A percentile compares a stretch with the other conserved stretches of the same genome.
These are phyloP conservation scores for Quercus cerris DNA, from an alignment of 306 rosid species.

Conservation along the genomic window DNA sequence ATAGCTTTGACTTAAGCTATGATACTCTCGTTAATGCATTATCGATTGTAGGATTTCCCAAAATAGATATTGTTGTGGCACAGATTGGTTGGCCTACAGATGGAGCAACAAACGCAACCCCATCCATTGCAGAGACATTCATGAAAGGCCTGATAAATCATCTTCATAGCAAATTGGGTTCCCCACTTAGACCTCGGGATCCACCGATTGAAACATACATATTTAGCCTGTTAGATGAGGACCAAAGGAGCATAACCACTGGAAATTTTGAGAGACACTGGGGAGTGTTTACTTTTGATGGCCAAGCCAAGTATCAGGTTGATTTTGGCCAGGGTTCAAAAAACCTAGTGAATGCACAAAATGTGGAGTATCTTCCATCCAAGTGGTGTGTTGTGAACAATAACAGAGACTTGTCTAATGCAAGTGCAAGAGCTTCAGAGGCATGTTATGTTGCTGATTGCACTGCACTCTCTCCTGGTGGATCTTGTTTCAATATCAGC, in stretches of 20 bases:
- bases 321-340: conserved; percentile 61
- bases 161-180: conserved; percentile 59
- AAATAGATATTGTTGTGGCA: conserved; percentile 61
- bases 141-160: conserved; percentile 68
- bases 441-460: conserved; percentile 83
- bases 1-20: conserved; percentile 71
- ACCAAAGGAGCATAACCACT: conserved; percentile 56
- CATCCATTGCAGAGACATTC: conserved; percentile 64
- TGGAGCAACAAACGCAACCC: conserved; percentile 68
- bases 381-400: conserved; percentile 96
- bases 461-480: conserved; percentile 64
- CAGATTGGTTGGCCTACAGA: conserved; percentile 99
- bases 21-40: conserved; percentile 59
- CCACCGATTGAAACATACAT: conserved; percentile 66
- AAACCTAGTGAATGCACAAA: conserved; percentile 63
- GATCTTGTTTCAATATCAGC: conserved; percentile 79
- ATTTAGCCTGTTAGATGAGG: conserved; percentile 84
- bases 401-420: conserved; percentile 67
- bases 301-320: conserved; percentile 82
- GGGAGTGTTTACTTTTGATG: conserved; percentile 93
- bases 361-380: conserved; percentile 73
- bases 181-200: conserved; percentile 64
- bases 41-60: conserved; percentile 61
- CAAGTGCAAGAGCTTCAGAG: conserved; percentile 50
- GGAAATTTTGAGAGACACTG: conserved; percentile 87